phyloP scores from a whole-genome alignment of 805 yeast genomes.

The Yarrowia bubula region DNA sequence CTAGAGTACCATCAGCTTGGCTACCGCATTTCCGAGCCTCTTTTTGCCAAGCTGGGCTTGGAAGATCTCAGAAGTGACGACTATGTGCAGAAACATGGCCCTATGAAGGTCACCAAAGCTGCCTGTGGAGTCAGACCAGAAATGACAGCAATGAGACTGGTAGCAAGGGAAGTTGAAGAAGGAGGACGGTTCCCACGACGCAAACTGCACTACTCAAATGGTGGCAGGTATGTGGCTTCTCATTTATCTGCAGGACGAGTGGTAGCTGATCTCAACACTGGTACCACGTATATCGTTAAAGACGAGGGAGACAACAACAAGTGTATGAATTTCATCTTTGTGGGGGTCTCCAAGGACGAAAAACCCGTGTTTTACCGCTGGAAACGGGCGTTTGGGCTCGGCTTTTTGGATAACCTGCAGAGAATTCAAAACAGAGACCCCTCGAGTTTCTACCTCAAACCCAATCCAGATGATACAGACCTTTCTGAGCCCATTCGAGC shows the following conservation, averaged over 20 bases:
- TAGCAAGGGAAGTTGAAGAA: background rate
- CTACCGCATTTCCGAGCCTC: background rate
- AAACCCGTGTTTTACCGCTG: background rate
- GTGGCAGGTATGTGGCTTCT: background rate
- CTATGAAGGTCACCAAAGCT: background rate
- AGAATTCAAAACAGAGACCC: background rate
- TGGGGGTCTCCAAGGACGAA: background rate
- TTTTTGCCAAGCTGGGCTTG: background rate
- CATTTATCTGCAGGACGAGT: background rate
- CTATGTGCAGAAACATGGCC: background rate
- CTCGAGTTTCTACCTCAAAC: background rate
- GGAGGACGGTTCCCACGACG: background rate
- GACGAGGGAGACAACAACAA: background rate
- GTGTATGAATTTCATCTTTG: background rate
- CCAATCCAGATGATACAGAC: background rate
- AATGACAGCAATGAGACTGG: background rate
- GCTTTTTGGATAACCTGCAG: background rate
- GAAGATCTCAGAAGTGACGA: constrained; percentile 4
- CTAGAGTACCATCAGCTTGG: background rate
- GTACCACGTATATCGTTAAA: background rate
- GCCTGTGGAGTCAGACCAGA: background rate
- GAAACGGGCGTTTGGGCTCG: background rate
- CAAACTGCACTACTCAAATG: background rate
- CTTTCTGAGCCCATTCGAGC: background rate
- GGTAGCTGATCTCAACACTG: background rate